Conservation (phyloP, 2,329 filamentous ascomycete species). For the Aspergillus bombycis region DNA sequence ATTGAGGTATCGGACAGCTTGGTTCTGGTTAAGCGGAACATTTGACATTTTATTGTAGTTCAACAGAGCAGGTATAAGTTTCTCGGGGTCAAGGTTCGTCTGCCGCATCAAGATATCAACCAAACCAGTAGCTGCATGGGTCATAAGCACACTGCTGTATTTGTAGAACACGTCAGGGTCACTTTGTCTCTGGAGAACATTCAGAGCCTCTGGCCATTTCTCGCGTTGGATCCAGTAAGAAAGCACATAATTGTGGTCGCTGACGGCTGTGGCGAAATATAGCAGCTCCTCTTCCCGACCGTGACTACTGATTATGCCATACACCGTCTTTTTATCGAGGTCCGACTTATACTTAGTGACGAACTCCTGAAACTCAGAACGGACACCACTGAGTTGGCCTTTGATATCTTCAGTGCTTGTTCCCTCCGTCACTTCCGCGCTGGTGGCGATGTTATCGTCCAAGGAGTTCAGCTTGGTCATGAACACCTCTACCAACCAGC, state of each 20-base stretch:
- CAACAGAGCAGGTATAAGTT: slow-evolving; percentile 87
- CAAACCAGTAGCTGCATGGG: slow-evolving; percentile 77
- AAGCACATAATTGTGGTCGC: slow-evolving; percentile 92
- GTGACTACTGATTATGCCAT: slow-evolving; percentile 94
- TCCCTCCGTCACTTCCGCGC: slow-evolving; percentile 76
- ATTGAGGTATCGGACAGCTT: slow-evolving; percentile 90
- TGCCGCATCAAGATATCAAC: slow-evolving; percentile 97
- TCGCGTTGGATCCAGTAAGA: slow-evolving; percentile 98
- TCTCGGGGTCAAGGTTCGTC: slow-evolving; percentile 78
- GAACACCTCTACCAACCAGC: slow-evolving; percentile 93
- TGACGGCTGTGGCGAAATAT: slow-evolving; percentile 83
- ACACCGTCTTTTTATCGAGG: slow-evolving; percentile 86
- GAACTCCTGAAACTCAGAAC: slow-evolving; percentile 86
- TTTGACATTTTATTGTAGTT: slow-evolving; percentile 81
- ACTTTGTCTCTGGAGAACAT: slow-evolving; percentile 89
- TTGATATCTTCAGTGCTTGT: slow-evolving; percentile 68
- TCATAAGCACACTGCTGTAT: slow-evolving; percentile 96
- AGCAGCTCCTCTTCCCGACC: slow-evolving; percentile 91
- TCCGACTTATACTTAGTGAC: slow-evolving; percentile 81
- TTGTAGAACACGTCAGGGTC: slow-evolving; percentile 93
- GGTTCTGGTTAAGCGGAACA: slow-evolving; percentile 73
- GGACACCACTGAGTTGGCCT: slow-evolving; percentile 70
- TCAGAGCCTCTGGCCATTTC: slow-evolving; percentile 83
- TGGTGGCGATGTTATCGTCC: slow-evolving; percentile 90
- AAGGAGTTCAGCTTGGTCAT: slow-evolving; percentile 96